Evolutionary conservation across 345 rosid genomes (phyloP).

Genomic region (Dipteronia dyeriana): DNA sequence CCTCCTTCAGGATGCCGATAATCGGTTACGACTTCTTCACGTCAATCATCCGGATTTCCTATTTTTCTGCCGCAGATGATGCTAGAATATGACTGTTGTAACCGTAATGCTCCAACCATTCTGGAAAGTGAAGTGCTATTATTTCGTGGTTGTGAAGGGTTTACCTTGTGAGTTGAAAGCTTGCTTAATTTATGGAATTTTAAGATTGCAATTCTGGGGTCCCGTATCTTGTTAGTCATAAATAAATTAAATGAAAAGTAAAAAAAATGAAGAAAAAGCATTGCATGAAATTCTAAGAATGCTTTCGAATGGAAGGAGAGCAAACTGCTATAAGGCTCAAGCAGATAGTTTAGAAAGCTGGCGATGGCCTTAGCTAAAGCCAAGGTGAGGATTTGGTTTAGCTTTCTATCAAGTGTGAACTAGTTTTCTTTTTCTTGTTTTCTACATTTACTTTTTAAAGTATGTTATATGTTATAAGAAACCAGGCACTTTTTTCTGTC

Average conservation of each 20-base stretch:
- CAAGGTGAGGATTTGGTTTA: conserved; percentile 14
- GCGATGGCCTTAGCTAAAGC: conserved; percentile 21
- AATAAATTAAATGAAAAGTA: conserved; percentile 16
- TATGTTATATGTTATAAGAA: conserved; percentile 20
- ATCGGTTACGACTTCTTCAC: conserved; percentile 54
- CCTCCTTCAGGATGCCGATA: conserved; percentile 62
- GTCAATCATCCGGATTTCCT: conserved; percentile 83
- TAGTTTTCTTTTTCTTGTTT: conserved; percentile 17
- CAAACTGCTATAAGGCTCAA: conserved; percentile 19
- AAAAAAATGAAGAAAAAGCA: conserved; percentile 14
- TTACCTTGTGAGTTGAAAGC: conserved; percentile 10
- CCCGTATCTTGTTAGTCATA: background rate
- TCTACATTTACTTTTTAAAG: background rate
- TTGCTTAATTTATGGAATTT: background rate
- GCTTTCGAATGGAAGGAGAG: conserved; percentile 17
- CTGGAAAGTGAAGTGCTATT: conserved; percentile 3
- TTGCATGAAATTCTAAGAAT: background rate
- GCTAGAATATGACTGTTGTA: background rate
- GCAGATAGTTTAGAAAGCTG: conserved; percentile 17
- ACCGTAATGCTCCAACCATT: conserved; percentile 13
- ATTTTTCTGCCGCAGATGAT: conserved; percentile 57
- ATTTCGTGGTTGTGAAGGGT: background rate
- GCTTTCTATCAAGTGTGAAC: conserved; percentile 12
- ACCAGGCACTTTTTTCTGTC: conserved; percentile 42
- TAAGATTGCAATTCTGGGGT: conserved; percentile 7